Evolutionary conservation across 768 basidiomycete genomes (phyloP), one percentile per base, ranked within the genome.

Genomic region (Suillus bovinus): DNA sequence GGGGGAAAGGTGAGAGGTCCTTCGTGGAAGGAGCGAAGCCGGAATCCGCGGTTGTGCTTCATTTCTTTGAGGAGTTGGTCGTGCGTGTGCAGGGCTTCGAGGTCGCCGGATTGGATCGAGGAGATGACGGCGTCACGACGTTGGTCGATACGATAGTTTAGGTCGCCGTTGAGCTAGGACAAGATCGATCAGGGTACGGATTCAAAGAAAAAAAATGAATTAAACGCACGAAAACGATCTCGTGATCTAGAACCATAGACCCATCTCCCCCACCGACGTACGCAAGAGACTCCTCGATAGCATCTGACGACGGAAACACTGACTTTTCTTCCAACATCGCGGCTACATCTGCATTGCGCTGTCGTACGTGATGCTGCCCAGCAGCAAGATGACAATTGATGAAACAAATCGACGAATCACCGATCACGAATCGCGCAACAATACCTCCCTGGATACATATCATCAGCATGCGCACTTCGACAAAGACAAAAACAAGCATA

Each of bases 341-440:
- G 7, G 91, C 88, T 13, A 95, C 79, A 74, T 99, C 96, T 3
- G 89, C 86, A 68, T 97, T 97, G 20, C 96, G 83, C 64, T 90
- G 82, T 1, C 90, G 84, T 20, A 90, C 84, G 56, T 91, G 90
- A 61, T 85, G 83, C 69, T 98, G 96, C 1, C 96, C 96, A 7
- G 94, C 93, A n/a, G 96, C 96, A 63, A 99, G 84, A 80, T 99
- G 96, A 66, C 92, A 94, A 76, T 99, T 99, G 78, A 99, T 86
- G 69, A 97, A 90, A 76, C 96, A 99, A 16, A 98, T 72, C 0
- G 93, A 96, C 2, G 95, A 91, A 73, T 98, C 94, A 63, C 94
- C 94, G 50, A 99, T 82, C 8, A 95, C 85, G 64, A 97, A 87
- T 22, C 96, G 86, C 4, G 91, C 85, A n/a, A 95, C 84, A 64